phyloP scores from a whole-genome alignment of 2,329 filamentous ascomycete genomes.

The Colletotrichum abscissum region DNA sequence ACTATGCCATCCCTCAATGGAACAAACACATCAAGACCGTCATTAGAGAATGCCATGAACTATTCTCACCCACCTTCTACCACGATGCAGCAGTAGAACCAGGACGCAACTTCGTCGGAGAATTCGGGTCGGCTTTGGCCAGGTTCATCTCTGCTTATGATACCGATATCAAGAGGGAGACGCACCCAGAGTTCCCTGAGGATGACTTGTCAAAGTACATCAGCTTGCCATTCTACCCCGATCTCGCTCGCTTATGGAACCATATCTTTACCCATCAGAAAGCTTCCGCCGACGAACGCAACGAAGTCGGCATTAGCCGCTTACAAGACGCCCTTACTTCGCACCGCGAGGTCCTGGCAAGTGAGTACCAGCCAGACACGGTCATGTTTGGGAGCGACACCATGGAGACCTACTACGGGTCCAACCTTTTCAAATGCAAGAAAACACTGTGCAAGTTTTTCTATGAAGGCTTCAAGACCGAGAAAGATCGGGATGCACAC shows the following conservation, averaged over 20 bases:
- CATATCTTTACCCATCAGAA: constrained; percentile 39
- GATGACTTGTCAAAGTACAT: constrained; percentile 34
- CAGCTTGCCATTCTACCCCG: constrained; percentile 32
- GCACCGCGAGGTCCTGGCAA: constrained; percentile 45
- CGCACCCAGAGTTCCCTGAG: neutral
- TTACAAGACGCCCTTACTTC: constrained; percentile 41
- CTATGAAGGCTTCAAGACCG: constrained; percentile 51
- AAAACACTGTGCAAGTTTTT: constrained; percentile 55
- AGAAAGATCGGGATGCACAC: constrained; percentile 47
- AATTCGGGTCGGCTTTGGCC: constrained; percentile 20
- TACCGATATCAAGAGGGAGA: constrained; percentile 1
- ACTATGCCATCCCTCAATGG: constrained; percentile 52
- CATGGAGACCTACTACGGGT: constrained; percentile 48
- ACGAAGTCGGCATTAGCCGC: constrained; percentile 44
- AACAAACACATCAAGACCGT: constrained; percentile 43
- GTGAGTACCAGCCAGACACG: constrained; percentile 12
- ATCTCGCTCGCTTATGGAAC: constrained; percentile 36
- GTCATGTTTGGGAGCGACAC: neutral
- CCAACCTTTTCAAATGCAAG: constrained; percentile 52
- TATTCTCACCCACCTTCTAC: constrained; percentile 14
- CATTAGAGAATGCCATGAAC: constrained; percentile 26
- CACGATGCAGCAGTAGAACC: neutral
- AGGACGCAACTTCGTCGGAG: neutral
- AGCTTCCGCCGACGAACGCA: constrained; percentile 37
- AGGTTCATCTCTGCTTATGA: constrained; percentile 14